Conservation (phyloP, 2,329 filamentous ascomycete genomes). For the Colletotrichum aenigma region DNA sequence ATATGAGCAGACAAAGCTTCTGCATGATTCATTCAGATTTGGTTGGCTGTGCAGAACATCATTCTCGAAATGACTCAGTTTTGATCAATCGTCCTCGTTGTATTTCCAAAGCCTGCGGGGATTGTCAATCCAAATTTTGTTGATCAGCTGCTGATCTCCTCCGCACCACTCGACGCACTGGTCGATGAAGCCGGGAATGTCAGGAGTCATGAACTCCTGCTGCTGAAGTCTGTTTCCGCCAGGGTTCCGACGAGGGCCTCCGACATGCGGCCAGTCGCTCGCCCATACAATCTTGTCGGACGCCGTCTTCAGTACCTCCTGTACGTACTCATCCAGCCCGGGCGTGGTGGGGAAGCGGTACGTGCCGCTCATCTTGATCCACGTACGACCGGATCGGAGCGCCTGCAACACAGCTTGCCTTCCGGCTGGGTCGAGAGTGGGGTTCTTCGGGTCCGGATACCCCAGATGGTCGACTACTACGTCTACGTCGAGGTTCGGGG, state of each 20-base stretch:
- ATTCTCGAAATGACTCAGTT: background rate
- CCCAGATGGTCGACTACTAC: background rate
- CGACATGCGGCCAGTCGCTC: constrained; percentile 13
- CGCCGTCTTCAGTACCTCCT: background rate
- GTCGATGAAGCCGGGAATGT: background rate
- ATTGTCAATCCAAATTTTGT: background rate
- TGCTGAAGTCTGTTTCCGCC: background rate
- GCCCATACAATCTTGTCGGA: constrained; percentile 7
- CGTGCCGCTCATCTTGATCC: background rate
- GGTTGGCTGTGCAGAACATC: background rate
- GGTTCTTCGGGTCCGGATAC: background rate
- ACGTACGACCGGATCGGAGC: background rate
- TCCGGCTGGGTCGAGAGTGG: background rate
- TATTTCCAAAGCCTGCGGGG: background rate
- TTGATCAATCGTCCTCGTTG: background rate
- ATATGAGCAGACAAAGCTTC: background rate
- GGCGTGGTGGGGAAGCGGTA: background rate
- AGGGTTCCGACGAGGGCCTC: background rate
- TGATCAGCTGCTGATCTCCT: background rate
- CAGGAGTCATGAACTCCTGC: background rate
- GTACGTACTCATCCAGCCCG: background rate
- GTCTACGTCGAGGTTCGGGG: background rate
- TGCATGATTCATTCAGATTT: background rate
- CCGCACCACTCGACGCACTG: background rate
- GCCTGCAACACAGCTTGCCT: background rate